Base-by-base conservation (phyloP, 257 asterid species). In the Solanum pennellii region DNA sequence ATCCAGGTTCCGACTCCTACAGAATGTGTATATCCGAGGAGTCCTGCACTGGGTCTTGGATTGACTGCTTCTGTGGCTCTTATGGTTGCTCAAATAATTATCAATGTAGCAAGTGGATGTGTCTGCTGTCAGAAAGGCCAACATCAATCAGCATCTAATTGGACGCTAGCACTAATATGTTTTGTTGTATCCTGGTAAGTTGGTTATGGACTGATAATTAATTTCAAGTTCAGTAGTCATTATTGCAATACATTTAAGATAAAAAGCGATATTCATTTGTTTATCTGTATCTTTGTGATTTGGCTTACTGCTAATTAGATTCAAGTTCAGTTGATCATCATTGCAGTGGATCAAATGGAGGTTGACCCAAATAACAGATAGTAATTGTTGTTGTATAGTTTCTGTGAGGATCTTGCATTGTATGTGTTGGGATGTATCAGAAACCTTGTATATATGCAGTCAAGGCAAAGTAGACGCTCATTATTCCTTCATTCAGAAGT, bases 31-130 rank as follows among this genome's bases (percentile, higher is more conserved):
- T 95, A 95, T 88, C 99, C 98, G 16, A 89, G 96, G 91, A 95
- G 95, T 88, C 99, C 99, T 77, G 96, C 98, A 8, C 83, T 95
- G 66, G 94, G 90, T 80, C 98, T 97, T 80, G 98, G 98, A 76
- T 89, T 97, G 88, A 88, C 93, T 69, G 93, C 98, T 3, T 97
- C 98, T 14, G 90, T 92, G 72, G 42, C 95, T 87, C 99, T 97
- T 62, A 86, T 94, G 98, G 90, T 95, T 79, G 99, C 99, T 31
- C 98, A 95, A 87, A 86, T 94, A 45, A 93, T 92, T 87, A 89
- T 95, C 93, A 94, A 93, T 41, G 92, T 93, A 41, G 90, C 98
- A 33, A 92, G 97, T 44, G 98, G 99, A 65, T 97, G 99, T 89
- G 88, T 95, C 69, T 97, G 98, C 83, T 95, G 98, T 92, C 86